These are phyloP conservation scores for Trifolium repens DNA, from an alignment of 306 rosid species.

Conservation along the genomic window DNA sequence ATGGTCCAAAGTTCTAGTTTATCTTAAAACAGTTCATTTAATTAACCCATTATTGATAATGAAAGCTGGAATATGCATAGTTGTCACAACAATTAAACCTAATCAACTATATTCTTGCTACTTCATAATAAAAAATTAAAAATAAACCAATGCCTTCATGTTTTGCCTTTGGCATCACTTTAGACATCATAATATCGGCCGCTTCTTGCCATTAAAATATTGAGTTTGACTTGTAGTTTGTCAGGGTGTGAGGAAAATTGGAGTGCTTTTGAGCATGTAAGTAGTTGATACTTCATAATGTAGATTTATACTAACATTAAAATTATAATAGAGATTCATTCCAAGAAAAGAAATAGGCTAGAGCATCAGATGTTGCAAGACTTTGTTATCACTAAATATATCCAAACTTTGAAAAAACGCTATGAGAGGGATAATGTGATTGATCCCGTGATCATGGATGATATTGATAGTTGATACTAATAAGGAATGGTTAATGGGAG, in stretches of 20 bases:
- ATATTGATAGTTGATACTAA: background rate
- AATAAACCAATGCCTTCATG: too few species aligned
- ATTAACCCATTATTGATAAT: background rate
- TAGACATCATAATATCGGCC: background rate
- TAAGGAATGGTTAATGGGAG: background rate
- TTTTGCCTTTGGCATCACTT: too few species aligned
- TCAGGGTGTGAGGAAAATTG: background rate
- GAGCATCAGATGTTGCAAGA: background rate
- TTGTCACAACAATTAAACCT: conserved; percentile 5
- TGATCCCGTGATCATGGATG: background rate
- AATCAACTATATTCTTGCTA: conserved; percentile 9
- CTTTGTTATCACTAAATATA: background rate
- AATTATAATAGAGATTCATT: too few species aligned
- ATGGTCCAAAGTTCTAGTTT: background rate
- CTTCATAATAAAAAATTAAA: background rate
- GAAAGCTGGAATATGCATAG: background rate
- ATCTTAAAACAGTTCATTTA: conserved; percentile 6
- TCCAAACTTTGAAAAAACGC: background rate
- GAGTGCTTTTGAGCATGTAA: too few species aligned
- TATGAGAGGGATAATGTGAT: background rate
- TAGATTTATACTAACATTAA: background rate
- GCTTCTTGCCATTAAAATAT: background rate
- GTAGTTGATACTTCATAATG: too few species aligned
- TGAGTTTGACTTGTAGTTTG: background rate
- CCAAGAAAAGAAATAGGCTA: background rate